A percentile compares a stretch with the other conserved stretches of the same genome.
Conservation (phyloP, 169 alveolate genomes). For the Cryptosporidium bovis region DNA sequence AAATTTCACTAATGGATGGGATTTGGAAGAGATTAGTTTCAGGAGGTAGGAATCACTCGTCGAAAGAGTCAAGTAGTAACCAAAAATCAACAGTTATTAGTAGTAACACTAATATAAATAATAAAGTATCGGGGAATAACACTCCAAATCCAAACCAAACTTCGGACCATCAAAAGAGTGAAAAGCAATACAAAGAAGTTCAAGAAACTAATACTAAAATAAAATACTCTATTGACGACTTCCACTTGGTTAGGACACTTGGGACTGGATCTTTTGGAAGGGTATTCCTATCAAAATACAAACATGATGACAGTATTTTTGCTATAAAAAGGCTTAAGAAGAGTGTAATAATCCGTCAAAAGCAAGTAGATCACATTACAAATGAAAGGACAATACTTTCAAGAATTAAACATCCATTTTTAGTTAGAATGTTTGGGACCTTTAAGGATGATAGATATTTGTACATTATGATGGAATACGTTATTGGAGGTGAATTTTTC, state of each 20-base stretch:
- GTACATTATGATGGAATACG: slow-evolving; percentile 86
- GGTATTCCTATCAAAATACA: slow-evolving; percentile 89
- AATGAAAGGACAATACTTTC: slow-evolving; percentile 93
- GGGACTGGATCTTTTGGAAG: slow-evolving; percentile 94
- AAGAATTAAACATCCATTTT: slow-evolving; percentile 94
- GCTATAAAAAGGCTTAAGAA: slow-evolving; percentile 87
- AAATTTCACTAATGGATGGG: slow-evolving; percentile 52
- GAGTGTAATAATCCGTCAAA: slow-evolving; percentile 83
- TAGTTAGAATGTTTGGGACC: slow-evolving; percentile 88
- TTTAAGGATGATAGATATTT: slow-evolving; percentile 81
- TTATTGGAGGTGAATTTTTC: slow-evolving; percentile 96
- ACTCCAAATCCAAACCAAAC: neutral
- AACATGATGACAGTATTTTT: slow-evolving; percentile 74
- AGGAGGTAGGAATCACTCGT: slow-evolving; percentile 64
- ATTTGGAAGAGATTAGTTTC: slow-evolving; percentile 73
- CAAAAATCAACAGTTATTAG: slow-evolving; percentile 16
- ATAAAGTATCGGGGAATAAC: slow-evolving; percentile 1
- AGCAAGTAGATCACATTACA: slow-evolving; percentile 94
- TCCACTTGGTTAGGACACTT: slow-evolving; percentile 65
- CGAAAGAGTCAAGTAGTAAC: slow-evolving; percentile 28
- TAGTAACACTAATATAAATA: neutral
- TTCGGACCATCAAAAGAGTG: neutral
- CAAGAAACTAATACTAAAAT: slow-evolving; percentile 6
- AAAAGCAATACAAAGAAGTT: slow-evolving; percentile 1
- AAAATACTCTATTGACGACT: slow-evolving; percentile 71